A percentile compares a stretch with the other conserved stretches of the same genome.
Conservation (phyloP, 495 filamentous ascomycete genomes). For the Lindgomyces ingoldianus region DNA sequence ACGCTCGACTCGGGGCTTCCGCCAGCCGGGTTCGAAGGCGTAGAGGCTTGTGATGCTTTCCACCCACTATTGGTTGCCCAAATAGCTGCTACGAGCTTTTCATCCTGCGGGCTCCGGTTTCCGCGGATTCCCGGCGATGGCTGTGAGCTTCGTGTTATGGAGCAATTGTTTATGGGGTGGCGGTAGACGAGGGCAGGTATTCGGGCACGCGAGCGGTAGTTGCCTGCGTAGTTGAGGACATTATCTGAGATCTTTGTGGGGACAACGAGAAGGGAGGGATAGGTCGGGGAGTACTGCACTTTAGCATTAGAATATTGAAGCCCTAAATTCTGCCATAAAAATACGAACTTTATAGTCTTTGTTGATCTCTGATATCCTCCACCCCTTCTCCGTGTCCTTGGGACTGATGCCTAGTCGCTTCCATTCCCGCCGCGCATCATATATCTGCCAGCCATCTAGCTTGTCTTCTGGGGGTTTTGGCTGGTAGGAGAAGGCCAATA, state of each 20-base stretch:
- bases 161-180: constrained; percentile 95
- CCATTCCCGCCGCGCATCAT: constrained; percentile 81
- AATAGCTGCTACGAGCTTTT: constrained; percentile 88
- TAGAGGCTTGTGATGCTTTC: constrained; percentile 46
- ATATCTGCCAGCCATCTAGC: constrained; percentile 83
- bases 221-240: constrained; percentile 88
- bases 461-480: constrained; percentile 72
- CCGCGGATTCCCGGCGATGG: constrained; percentile 83
- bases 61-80: constrained; percentile 65
- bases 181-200: constrained; percentile 90
- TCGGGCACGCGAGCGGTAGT: constrained; percentile 81
- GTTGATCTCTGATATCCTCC: constrained; percentile 92
- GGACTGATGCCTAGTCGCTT: constrained; percentile 75
- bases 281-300: constrained; percentile 85
- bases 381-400: constrained; percentile 72
- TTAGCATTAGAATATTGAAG: constrained; percentile 33
- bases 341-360: constrained; percentile 66
- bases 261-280: constrained; percentile 80
- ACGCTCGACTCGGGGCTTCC: constrained; percentile 30
- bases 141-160: constrained; percentile 93
- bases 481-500: constrained; percentile 86
- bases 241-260: constrained; percentile 92
- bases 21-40: constrained; percentile 37
- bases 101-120: constrained; percentile 92
- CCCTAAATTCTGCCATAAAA: constrained; percentile 1